A percentile compares a stretch with the other conserved stretches of the same genome.
These are phyloP conservation scores for Podospora pseudocomata DNA, from an alignment of 495 filamentous ascomycete species.

Conservation along the genomic window DNA sequence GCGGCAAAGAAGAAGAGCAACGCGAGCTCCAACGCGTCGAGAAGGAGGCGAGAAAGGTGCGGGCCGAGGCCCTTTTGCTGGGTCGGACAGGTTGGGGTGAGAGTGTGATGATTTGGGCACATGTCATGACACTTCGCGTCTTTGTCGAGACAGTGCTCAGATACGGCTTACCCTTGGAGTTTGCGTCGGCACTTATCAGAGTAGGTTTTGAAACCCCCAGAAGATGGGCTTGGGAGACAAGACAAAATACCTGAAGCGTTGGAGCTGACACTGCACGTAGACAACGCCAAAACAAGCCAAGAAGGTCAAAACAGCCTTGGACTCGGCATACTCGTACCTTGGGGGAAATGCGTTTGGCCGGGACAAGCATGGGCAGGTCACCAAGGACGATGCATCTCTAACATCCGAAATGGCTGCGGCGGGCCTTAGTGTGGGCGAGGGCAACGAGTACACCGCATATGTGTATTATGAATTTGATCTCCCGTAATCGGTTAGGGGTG, in stretches of 20 bases:
- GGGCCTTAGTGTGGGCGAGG: constrained; percentile 57
- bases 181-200: constrained; percentile 76
- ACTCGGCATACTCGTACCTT: constrained; percentile 83
- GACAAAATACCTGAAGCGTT: neutral
- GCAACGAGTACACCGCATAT: constrained; percentile 87
- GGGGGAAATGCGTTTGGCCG: constrained; percentile 91
- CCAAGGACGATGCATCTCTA: constrained; percentile 74
- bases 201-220: constrained; percentile 48
- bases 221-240: neutral
- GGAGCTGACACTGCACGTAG: constrained; percentile 45
- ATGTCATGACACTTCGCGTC: constrained; percentile 83
- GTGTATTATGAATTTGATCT: constrained; percentile 96
- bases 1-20: constrained; percentile 80
- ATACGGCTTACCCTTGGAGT: constrained; percentile 87
- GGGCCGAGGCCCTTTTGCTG: constrained; percentile 84
- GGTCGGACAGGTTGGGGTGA: constrained; percentile 89
- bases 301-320: constrained; percentile 75
- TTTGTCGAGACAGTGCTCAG: constrained; percentile 96
- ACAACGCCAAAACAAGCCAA: constrained; percentile 77
- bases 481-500: constrained; percentile 25
- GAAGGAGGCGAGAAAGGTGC: constrained; percentile 79
- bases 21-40: constrained; percentile 75
- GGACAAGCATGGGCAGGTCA: constrained; percentile 88
- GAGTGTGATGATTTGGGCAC: constrained; percentile 89
- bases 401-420: constrained; percentile 75